Evolutionary conservation across 2,329 filamentous ascomycete genomes (phyloP), one percentile per base, ranked within the genome.

Genomic region (Incumbomyces delicatus): DNA sequence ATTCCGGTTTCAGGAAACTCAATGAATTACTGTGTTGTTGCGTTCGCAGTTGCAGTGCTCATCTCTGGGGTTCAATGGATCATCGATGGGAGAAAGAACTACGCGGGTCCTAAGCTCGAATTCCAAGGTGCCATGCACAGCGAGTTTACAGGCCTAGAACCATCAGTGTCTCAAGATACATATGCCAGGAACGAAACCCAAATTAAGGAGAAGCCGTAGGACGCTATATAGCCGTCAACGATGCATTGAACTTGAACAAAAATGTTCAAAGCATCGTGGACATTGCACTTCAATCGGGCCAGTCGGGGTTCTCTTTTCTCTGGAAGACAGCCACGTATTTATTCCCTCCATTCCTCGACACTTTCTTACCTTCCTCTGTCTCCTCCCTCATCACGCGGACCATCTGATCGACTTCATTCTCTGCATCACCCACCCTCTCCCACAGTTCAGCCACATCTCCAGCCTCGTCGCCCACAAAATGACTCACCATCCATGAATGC

Each of bases 331-430:
- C 90, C 40, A 96, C 83, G 67, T 85, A 94, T 68, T 96, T 98
- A 61, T 80, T 78, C 0, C 92, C 92, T 35, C 85, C 80, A 67
- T 96, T 95, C 61, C 92, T 78, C 57, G 81, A 79, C 12, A 98
- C 92, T 70, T 98, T 98, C 72, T 95, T 95, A 30, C 89, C 87
- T 70, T 98, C 94, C 65, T 98, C 92, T 2, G 94, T 98, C 68
- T 92, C 88, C 31, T 75, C 68, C 52, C 73, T 73, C 78, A 83
- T 83, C 55, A 75, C 71, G 59, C 68, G 72, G 55, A 83, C 78
- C 57, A 81, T 83, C 10, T 66, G 71, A 47, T 73, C 76, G 6
- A 67, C 72, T 2, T 76, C 64, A 3, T 76, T 69, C n/a, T 74
- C 68, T 44, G 66, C 66, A 39, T 72, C 77, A 0, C 74, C 57